phyloP scores from a whole-genome alignment of 805 yeast species.

The Candida gorgasii region DNA sequence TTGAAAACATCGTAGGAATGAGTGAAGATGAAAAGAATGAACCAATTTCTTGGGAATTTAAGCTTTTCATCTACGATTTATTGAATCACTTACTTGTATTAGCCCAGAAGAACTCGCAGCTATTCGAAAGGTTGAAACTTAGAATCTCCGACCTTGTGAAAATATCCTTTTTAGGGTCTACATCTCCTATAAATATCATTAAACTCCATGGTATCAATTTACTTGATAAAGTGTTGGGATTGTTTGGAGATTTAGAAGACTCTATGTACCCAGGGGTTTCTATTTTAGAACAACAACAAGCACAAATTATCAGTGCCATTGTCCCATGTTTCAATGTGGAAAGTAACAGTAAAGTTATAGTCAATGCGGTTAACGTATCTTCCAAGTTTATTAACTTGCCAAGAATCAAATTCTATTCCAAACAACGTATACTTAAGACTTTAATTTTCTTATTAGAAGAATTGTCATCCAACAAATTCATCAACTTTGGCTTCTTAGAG shows the following conservation, averaged over 20 bases:
- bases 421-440: slow-evolving; percentile 56
- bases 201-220: slow-evolving; percentile 67
- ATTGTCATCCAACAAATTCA: slow-evolving; percentile 39
- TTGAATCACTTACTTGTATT: slow-evolving; percentile 43
- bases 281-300: slow-evolving; percentile 87
- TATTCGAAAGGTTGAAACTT: slow-evolving; percentile 43
- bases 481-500: slow-evolving; percentile 59
- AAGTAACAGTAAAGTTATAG: slow-evolving; percentile 71
- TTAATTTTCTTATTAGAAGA: slow-evolving; percentile 68
- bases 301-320: slow-evolving; percentile 87
- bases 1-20: slow-evolving; percentile 40
- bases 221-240: slow-evolving; percentile 60
- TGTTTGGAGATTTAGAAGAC: slow-evolving; percentile 63
- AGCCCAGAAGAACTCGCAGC: slow-evolving; percentile 36
- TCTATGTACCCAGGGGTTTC: slow-evolving; percentile 72
- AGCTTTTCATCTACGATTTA: slow-evolving; percentile 47
- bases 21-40: slow-evolving; percentile 50
- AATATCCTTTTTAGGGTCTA: slow-evolving; percentile 77
- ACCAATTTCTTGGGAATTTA: slow-evolving; percentile 59
- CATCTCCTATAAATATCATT: slow-evolving; percentile 62
- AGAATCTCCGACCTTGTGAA: slow-evolving; percentile 67
- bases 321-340: slow-evolving; percentile 80
- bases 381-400: slow-evolving; percentile 66
- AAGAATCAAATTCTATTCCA: slow-evolving; percentile 44
- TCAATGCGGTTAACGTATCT: slow-evolving; percentile 73